Percentiles rank a stretch among this genome's conserved stretches.
Conservation (phyloP, 2,329 filamentous ascomycete genomes). For the Hypoxylon sp. region DNA sequence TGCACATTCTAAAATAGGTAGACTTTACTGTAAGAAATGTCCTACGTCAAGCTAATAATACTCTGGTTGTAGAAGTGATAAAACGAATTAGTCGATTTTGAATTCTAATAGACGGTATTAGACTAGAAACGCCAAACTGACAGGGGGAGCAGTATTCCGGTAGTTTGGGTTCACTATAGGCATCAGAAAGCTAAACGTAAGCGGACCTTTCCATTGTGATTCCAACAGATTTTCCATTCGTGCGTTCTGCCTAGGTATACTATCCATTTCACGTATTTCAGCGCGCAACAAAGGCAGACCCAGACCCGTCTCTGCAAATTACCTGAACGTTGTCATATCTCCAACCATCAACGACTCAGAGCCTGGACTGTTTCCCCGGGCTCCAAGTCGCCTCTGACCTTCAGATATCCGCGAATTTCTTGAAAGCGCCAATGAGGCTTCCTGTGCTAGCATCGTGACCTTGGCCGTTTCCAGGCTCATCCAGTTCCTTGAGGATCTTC, state of each 20-base stretch:
- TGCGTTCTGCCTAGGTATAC: slow-evolving; percentile 1
- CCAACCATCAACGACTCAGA: slow-evolving; percentile 36
- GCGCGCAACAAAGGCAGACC: slow-evolving; percentile 11
- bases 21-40: background rate
- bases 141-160: background rate
- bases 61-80: background rate
- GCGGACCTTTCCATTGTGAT: background rate
- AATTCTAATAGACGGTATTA: background rate
- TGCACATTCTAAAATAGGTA: background rate
- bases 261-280: background rate
- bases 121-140: background rate
- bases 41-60: background rate
- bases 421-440: slow-evolving; percentile 91
- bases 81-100: background rate
- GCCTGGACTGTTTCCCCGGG: slow-evolving; percentile 26
- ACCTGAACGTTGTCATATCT: slow-evolving; percentile 17
- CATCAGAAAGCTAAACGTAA: background rate
- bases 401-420: slow-evolving; percentile 74
- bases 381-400: slow-evolving; percentile 29
- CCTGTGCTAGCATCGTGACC: slow-evolving; percentile 90
- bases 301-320: slow-evolving; percentile 15
- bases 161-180: background rate
- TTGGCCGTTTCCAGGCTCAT: slow-evolving; percentile 76
- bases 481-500: slow-evolving; percentile 89
- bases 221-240: background rate